Evolutionary conservation across 108 stramenopile genomes (phyloP), one percentile per base, ranked within the genome.

Genomic region (Cyclotella kingstonii): DNA sequence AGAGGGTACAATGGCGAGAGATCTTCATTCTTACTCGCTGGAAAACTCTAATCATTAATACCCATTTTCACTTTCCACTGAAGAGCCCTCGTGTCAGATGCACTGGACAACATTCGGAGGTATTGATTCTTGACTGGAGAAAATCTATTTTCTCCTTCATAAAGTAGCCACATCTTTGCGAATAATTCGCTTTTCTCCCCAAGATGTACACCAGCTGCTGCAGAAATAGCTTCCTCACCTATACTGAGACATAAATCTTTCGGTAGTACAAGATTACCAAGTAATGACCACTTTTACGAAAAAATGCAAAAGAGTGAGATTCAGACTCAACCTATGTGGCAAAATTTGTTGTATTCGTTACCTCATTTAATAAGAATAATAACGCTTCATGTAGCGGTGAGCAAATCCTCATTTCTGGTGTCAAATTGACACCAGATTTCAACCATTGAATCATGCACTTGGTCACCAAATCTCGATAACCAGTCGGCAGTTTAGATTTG

Each of bases 251-350:
- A 59, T 23, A 75, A 53, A 68, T 93, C 92, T 25, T 85, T 76
- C 19, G 92, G 81, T 29, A 93, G 60, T 18, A 93, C 54, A 0
- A 78, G 51, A 54, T 93, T 93, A 3, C 92, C 92, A 25, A 86
- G 63, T 40, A 61, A 46, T 14, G 79, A 61, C 91, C 91, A 93
- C 63, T 77, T 19, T 30, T 10, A 66, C 34, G 22, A 39, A 19
- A 22, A 6, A 27, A 49, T 10, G 22, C 29, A 31, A 3, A 42
- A 8, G n/a, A 27, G 7, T 28, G 15, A n/a, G 15, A 14, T 31
- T 10, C 36, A 15, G 28, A 22, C 6, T 31, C n/a, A 25, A 17
- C 12, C n/a, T 23, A 4, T 38, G 19, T 38, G 4, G 2, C 33
- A 4, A 11, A 0, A 25, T 33, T 23, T 50, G 6, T 39, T 28